phyloP scores from a whole-genome alignment of 2,329 filamentous ascomycete genomes.

The Boeremia lycopersici region DNA sequence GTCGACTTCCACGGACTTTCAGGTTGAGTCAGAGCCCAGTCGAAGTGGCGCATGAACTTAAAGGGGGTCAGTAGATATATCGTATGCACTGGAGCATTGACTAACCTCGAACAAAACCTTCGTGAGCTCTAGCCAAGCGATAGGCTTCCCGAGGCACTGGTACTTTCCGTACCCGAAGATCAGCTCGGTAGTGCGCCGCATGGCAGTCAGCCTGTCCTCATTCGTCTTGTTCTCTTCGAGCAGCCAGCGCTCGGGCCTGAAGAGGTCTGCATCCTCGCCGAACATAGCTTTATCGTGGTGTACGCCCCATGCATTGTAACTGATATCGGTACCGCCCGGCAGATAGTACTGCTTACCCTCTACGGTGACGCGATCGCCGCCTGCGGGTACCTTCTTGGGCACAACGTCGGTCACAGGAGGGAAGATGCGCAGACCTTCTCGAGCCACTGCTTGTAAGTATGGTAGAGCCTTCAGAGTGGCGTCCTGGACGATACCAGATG shows the following conservation, averaged over 20 bases:
- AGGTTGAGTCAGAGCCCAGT: constrained; percentile 29
- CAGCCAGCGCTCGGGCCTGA: constrained; percentile 57
- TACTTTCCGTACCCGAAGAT: constrained; percentile 43
- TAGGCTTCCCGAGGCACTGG: constrained; percentile 38
- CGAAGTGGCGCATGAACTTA: constrained; percentile 30
- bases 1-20: constrained; percentile 27
- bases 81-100: neutral
- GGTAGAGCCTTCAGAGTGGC: constrained; percentile 44
- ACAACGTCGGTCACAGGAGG: constrained; percentile 42
- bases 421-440: constrained; percentile 49
- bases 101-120: constrained; percentile 52
- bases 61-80: neutral
- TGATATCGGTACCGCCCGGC: constrained; percentile 36
- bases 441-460: constrained; percentile 55
- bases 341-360: constrained; percentile 28
- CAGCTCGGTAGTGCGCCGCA: constrained; percentile 37
- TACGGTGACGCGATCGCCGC: constrained; percentile 32
- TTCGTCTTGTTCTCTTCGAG: constrained; percentile 19
- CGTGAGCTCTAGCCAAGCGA: constrained; percentile 42
- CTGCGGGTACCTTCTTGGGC: constrained; percentile 32
- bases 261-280: constrained; percentile 50
- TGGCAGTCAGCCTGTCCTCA: constrained; percentile 19
- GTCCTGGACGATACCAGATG: constrained; percentile 53
- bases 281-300: constrained; percentile 32
- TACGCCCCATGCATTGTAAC: constrained; percentile 31